phyloP scores from a whole-genome alignment of 2,329 filamentous ascomycete genomes.

The Sodiomyces alkalinus region DNA sequence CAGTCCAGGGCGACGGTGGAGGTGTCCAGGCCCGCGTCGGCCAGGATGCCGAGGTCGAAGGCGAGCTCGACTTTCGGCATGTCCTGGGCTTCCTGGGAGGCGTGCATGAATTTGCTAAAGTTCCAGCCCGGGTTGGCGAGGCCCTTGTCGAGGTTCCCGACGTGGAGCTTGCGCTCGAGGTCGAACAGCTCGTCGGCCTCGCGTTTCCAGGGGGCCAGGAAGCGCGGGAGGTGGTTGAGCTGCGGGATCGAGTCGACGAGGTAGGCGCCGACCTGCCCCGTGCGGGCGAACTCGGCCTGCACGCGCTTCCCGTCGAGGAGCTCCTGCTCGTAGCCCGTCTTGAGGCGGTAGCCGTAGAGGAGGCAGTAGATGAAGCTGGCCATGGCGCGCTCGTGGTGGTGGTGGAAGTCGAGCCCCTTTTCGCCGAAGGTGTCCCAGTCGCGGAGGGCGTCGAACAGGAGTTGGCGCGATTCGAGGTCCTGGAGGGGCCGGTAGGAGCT shows the following conservation, averaged over 20 bases:
- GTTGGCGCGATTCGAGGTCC: constrained; percentile 28
- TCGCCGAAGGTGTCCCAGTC: constrained; percentile 11
- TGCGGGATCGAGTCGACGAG: constrained; percentile 25
- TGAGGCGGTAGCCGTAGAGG: constrained; percentile 20
- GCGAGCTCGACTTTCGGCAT: constrained; percentile 16
- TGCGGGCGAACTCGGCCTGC: constrained; percentile 11
- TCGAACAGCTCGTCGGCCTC: constrained; percentile 16
- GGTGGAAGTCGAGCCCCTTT: constrained; percentile 13
- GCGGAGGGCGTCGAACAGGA: constrained; percentile 24
- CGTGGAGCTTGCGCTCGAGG: constrained; percentile 13
- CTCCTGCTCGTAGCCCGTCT: constrained; percentile 10
- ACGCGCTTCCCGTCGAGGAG: constrained; percentile 11
- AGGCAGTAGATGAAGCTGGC: constrained; percentile 21
- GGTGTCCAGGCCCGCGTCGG: constrained; percentile 17
- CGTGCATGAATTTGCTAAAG: constrained; percentile 14
- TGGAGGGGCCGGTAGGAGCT: constrained; percentile 24
- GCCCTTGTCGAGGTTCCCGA: constrained; percentile 11
- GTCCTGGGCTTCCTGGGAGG: constrained; percentile 7
- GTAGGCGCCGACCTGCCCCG: constrained; percentile 15
- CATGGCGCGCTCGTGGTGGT: constrained; percentile 18
- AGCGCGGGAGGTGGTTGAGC: constrained; percentile 22
- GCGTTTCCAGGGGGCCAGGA: constrained; percentile 19
- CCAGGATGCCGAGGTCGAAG: constrained; percentile 15
- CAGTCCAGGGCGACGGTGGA: constrained; percentile 14
- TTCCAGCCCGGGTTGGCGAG: constrained; percentile 14